Evolutionary conservation across 169 alveolate genomes (phyloP), one percentile per base, ranked within the genome.

Genomic region (Plasmodium gaboni): DNA sequence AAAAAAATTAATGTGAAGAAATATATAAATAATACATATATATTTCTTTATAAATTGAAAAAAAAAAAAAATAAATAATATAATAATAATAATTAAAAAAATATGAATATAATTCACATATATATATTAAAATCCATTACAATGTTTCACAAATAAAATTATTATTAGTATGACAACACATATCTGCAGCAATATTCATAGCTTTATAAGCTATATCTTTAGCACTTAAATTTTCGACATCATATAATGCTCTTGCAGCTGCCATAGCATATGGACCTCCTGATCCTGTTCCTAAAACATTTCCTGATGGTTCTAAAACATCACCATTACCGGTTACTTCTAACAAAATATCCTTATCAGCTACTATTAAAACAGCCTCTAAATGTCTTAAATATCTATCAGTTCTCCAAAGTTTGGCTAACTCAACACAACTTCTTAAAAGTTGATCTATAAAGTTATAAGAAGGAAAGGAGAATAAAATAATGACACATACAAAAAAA

Each of bases 241-340:
- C 96, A 26, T 88, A 89, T 13, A 95, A 90, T 26, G 96, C 97
- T 46, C 94, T 68, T 15, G 97, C 97, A 4, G 97, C 97, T 13
- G 96, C 96, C 91, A 92, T 80, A 50, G 97, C 97, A 67, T 93
- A 95, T 17, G 96, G 96, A 13, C 97, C 97, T 6, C 97, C 97
- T 24, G 97, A 94, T 42, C 97, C 97, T 38, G 95, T 92, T 3
- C 96, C 97, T 48, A 95, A 90, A 22, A 95, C 94, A 51, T 95
- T 95, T 61, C 93, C 95, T 70, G 95, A 94, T 7, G 95, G 92
- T 87, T 95, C 97, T 60, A 95, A 87, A 61, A 95, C 96, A 73
- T 95, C 96, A 28, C 97, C 97, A 65, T 87, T 89, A 22, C 97
- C 97, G 24, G 95, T 94, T 32, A 95, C 95, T 69, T 94, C 93